phyloP scores from a whole-genome alignment of 352 stramenopile species.

The Phytopythium cucurbitacearum region DNA sequence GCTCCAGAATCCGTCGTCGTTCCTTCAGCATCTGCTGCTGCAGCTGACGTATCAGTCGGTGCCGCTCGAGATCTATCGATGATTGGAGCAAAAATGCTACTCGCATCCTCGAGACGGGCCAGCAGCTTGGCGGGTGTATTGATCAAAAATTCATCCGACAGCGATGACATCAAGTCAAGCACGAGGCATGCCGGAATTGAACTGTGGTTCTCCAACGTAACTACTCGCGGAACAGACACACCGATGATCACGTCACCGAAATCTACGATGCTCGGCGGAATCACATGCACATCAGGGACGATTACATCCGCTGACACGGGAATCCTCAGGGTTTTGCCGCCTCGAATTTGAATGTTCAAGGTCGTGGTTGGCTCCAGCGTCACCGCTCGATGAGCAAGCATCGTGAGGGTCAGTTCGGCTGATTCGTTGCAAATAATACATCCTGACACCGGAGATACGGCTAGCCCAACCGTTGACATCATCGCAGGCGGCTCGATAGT shows the following conservation, averaged over 20 bases:
- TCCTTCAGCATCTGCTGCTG: constrained; percentile 1
- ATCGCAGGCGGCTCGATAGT: constrained; percentile 47
- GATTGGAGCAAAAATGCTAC: constrained; percentile 74
- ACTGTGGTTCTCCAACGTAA: constrained; percentile 80
- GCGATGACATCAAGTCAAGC: constrained; percentile 52
- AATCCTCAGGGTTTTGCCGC: constrained; percentile 62
- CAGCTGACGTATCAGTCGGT: neutral
- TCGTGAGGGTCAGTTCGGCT: constrained; percentile 43
- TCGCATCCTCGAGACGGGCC: constrained; percentile 64
- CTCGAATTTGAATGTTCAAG: constrained; percentile 66
- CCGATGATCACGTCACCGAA: constrained; percentile 85
- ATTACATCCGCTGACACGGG: constrained; percentile 61
- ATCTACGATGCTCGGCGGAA: constrained; percentile 29
- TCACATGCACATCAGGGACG: constrained; percentile 75
- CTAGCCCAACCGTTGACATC: constrained; percentile 31
- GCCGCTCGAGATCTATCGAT: constrained; percentile 7
- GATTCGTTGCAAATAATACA: constrained; percentile 47
- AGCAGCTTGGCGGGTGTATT: constrained; percentile 44
- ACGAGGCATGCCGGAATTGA: constrained; percentile 74
- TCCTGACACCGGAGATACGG: constrained; percentile 33
- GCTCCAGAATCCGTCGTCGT: constrained; percentile 9
- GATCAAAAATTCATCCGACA: constrained; percentile 66
- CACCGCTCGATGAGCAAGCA: constrained; percentile 50
- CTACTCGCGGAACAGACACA: constrained; percentile 43
- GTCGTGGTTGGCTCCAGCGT: constrained; percentile 32